Base-by-base conservation (phyloP, 2,329 filamentous ascomycete species). In the Aspergillus fructus region DNA sequence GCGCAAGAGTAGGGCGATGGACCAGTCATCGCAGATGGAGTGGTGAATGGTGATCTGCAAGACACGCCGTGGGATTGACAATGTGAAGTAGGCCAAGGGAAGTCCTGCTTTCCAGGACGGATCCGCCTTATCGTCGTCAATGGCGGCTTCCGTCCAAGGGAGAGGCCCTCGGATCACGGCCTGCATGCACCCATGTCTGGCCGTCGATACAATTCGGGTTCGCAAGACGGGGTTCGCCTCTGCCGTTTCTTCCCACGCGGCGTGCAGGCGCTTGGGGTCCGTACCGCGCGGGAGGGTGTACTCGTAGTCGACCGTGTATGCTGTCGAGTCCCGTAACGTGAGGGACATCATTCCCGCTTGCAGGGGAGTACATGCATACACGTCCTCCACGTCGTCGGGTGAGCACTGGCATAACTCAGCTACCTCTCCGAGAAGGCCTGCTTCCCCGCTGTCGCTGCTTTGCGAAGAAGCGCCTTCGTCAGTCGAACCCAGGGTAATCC, bases 1-100 rank as follows among this genome's bases (percentile, higher is more conserved):
- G 3, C 49, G 51, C 46, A 64, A 15, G 11, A 65, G 49, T 6
- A 62, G 40, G 19, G 51, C 62, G 27, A 65, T 60, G 2, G 63
- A 65, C 63, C 63, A 65, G 33, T 59, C 47, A 17, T 65, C 63
- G 34, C 62, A 62, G n/a, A 65, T 55, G 3, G 62, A 54, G 53
- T 64, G 63, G 51, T 65, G 62, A 12, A 37, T 37, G 33, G 15
- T 5, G 4, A 37, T 5, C 6, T 3, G 15, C 33, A 37, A 37
- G 2, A 13, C 33, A 2, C 33, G 33, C 6, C 33, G 4, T 37
- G 13, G 5, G 11, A 37, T 12, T 15, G 33, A 3, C 3, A 37
- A 12, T 1, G 4, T 13, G 6, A 37, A 37, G 6, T 37, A 37
- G 15, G 33, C 33, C 33, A 37, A 15, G 1, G 33, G 33, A 12